Evolutionary conservation across 2,329 filamentous ascomycete species (phyloP), one percentile per base, ranked within the genome.

Genomic region (Lasiodiplodia sp.): DNA sequence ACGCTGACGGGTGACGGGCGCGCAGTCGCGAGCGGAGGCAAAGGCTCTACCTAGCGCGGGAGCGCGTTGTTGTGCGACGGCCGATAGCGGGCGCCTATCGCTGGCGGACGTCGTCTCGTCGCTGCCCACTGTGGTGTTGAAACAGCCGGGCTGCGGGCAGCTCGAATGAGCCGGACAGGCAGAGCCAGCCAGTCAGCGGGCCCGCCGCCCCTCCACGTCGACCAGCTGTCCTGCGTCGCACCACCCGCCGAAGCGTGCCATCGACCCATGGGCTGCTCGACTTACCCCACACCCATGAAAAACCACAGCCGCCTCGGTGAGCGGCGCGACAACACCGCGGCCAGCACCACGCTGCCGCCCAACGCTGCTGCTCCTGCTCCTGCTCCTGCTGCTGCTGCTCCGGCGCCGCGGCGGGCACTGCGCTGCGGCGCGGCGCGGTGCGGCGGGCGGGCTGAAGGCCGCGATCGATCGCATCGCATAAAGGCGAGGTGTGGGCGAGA

Each of bases 31-130:
- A 11, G 55, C 18, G 55, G 55, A 31, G 23, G 25, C 23, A 37
- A 51, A 51, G 14, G 8, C 25, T 64, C 60, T 64, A 53, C 47
- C 60, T 34, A 34, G 58, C 25, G 58, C 28, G 58, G 58, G 58
- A 63, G 58, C 58, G 58, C 58, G 60, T 64, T 64, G 60, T 52
- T 53, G 60, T 64, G 60, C 47, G 60, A 64, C 60, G 34, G n/a
- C 44, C 14, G 60, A 52, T 64, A 63, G 58, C 58, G 60, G 44
- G 60, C 44, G 60, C 60, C 60, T 64, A 64, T 64, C 60, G 60
- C 47, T 63, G 57, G 57, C 44, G 51, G 58, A 23, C 25, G 40
- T 44, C 25, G 21, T 47, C 47, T 47, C 34, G 10, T 31, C 18
- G 28, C 60, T 64, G 51, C 60, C 47, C 60, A 52, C 44, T 38